Base-by-base conservation (phyloP, 805 yeast species). In the Saccharomycopsis amapae region DNA sequence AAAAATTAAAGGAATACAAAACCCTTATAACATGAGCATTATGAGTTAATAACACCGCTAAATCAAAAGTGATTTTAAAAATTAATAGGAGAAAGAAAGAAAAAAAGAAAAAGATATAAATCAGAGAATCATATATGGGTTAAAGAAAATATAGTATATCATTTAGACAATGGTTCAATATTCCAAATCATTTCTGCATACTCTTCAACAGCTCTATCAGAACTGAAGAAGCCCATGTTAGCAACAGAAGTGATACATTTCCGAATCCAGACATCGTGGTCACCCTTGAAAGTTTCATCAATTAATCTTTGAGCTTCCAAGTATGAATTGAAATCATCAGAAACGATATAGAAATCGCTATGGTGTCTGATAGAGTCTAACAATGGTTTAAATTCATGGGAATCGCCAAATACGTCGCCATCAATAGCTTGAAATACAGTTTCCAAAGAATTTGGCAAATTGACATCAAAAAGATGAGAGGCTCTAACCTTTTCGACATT, bases 151-250 rank as follows among this genome's bases (percentile, higher is more conserved):
- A 23, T 3, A 4, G n/a, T 2, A 18, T 5, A 26, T 19, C 35
- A 25, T 13, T 38, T 23, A n/a, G 19, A 19, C 17, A 53, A 10
- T 31, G 96, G 94, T 67, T 88, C 96, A 52, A 87, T 76, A 59
- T 88, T 83, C 97, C 97, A 88, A 58, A 88, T 87, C 51, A 80
- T 76, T 54, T 85, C 96, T 28, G 96, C 95, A 55, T 88, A 88
- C 62, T 88, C 96, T 57, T 81, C 83, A 59, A 88, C 84, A 62
- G 95, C 86, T 64, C 97, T 74, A 63, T 88, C 97, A 51, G 89
- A 79, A 52, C 85, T 76, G 69, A 88, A 88, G 75, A 86, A 89
- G 5, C 97, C 97, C 81, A 85, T 84, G 62, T 85, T 85, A 45
- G 97, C 94, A 46, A 88, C 96, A 55, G 84, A 76, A 51, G 72